Conservation (phyloP, 2,329 filamentous ascomycete genomes). For the Trichoderma citrinoviride region DNA sequence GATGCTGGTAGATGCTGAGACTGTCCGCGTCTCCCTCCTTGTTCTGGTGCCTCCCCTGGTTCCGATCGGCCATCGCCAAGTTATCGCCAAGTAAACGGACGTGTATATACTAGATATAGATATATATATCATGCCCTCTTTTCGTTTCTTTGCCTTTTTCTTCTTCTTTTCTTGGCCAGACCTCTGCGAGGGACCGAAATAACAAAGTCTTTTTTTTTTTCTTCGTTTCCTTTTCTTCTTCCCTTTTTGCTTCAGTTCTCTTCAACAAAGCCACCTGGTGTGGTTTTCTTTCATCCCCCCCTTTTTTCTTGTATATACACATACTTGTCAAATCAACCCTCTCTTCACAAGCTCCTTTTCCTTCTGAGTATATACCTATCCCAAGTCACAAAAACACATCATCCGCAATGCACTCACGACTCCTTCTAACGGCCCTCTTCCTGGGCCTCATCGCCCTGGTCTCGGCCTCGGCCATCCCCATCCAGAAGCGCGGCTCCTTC, state of each 20-base stretch:
- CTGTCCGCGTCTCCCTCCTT: conserved; percentile 12
- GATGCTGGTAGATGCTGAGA: conserved; percentile 3
- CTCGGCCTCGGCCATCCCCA: conserved; percentile 43
- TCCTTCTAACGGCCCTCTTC: conserved; percentile 34
- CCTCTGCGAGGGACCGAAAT: conserved; percentile 19
- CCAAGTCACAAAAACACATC: neutral
- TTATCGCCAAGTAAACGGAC: neutral
- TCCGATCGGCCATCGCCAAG: conserved; percentile 6
- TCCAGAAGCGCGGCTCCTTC: conserved; percentile 54
- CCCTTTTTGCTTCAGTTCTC: neutral
- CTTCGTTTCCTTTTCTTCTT: neutral
- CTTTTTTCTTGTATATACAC: conserved; percentile 1
- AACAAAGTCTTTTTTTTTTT: conserved; percentile 7
- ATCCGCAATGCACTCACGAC: conserved; percentile 23
- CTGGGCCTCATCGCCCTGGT: conserved; percentile 48
- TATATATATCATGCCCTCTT: conserved; percentile 11
- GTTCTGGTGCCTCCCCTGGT: neutral
- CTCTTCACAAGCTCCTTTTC: neutral
- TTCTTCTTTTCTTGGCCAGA: conserved; percentile 7
- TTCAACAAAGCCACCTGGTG: conserved; percentile 19
- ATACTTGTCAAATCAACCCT: neutral
- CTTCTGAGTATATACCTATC: neutral
- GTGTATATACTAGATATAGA: neutral
- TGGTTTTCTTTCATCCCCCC: conserved; percentile 11
- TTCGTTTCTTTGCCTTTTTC: conserved; percentile 13